Evolutionary conservation across 805 yeast genomes (phyloP).

Genomic region (Blastobotrys terrestris): DNA sequence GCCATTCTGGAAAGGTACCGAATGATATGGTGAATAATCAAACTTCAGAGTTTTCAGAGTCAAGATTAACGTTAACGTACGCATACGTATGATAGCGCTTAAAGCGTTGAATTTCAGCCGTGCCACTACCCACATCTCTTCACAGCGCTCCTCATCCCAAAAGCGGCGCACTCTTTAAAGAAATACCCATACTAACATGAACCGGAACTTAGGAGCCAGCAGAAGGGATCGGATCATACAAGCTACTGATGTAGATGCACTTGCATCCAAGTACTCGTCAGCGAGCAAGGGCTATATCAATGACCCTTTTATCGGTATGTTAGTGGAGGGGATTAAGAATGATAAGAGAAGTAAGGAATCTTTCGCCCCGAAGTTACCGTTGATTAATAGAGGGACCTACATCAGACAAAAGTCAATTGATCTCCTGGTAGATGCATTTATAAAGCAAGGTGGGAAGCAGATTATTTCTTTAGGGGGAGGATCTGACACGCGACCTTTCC

Average conservation of each 20-base stretch:
- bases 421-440: conserved; percentile 34
- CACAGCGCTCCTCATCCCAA: background rate
- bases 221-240: conserved; percentile 42
- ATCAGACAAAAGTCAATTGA: conserved; percentile 44
- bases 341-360: background rate
- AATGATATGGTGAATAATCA: too few species aligned
- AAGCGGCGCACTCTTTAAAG: background rate
- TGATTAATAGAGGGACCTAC: conserved; percentile 59
- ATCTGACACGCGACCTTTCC: conserved; percentile 65
- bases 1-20: too few species aligned
- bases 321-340: conserved; percentile 18
- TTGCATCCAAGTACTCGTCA: conserved; percentile 46
- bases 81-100: too few species aligned
- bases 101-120: too few species aligned
- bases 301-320: conserved; percentile 34
- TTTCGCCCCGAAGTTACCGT: conserved; percentile 42
- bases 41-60: too few species aligned
- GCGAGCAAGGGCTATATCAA: conserved; percentile 38
- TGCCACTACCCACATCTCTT: too few species aligned
- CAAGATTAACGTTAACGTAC: too few species aligned
- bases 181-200: background rate
- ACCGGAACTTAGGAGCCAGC: background rate
- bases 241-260: conserved; percentile 57
- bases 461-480: conserved; percentile 76
- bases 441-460: conserved; percentile 28